Percentiles rank a stretch among this genome's conserved stretches.
Evolutionary conservation across 2,329 filamentous ascomycete genomes (phyloP).

Genomic region (Gyromitra esculenta): DNA sequence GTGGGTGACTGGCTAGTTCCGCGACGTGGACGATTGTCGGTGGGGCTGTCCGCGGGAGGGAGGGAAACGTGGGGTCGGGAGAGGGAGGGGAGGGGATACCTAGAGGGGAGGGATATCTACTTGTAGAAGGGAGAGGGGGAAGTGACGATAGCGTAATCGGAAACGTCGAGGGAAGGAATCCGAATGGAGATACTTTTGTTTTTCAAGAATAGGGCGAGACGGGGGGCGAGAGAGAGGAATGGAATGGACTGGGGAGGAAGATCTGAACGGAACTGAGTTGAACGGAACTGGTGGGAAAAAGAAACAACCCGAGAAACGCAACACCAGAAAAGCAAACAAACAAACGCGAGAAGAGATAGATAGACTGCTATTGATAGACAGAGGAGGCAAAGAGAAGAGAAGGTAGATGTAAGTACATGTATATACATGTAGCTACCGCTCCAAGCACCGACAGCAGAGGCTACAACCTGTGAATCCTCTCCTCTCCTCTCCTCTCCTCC

Average conservation of each 20-base stretch:
- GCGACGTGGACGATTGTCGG: conserved; percentile 47
- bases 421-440: neutral
- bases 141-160: conserved; percentile 30
- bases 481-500: too few relatives aligned
- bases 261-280: too few relatives aligned
- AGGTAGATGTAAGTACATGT: conserved; percentile 7
- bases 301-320: neutral
- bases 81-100: neutral
- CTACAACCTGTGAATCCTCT: too few relatives aligned
- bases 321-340: neutral
- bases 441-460: too few relatives aligned
- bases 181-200: neutral
- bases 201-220: neutral
- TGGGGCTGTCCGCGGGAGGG: conserved; percentile 40
- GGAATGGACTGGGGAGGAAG: neutral
- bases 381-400: neutral
- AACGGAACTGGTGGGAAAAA: neutral
- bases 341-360: neutral
- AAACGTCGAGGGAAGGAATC: conserved; percentile 22
- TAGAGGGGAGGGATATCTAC: neutral
- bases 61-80: conserved; percentile 33
- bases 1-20: conserved; percentile 21
- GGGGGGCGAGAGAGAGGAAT: neutral
- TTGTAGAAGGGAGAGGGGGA: neutral
- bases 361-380: neutral